Evolutionary conservation across 208 protist species (phyloP), one percentile per base, ranked within the genome.

Genomic region (Acanthamoeba castellanii): DNA sequence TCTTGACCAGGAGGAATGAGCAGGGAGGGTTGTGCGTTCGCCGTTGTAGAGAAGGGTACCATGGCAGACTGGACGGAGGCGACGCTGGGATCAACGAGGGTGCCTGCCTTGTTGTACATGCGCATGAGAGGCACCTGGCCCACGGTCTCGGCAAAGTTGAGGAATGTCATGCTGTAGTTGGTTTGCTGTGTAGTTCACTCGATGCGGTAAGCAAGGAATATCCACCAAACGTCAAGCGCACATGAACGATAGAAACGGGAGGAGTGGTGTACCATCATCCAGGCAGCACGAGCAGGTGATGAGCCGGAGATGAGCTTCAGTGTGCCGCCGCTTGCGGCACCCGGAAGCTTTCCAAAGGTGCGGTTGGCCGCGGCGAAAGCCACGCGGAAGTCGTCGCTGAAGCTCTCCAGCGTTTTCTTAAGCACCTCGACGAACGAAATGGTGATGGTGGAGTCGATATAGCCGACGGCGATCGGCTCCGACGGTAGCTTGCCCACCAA

Each of bases 111-210:
- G 30, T 78, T 78, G 30, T 47, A 47, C 70, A 78, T 78, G 14
- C 70, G 70, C n/a, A 45, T 45, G 8, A 42, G n/a, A 16, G 70
- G 22, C 32, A 78, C 70, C 32, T 78, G 70, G 30, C 70, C 70
- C 20, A 45, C 70, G 9, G 70, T 47, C 70, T 78, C 70, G n/a
- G 70, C 70, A n/a, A 27, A 78, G 70, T 78, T 78, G 20, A 78
- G n/a, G 70, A 47, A 78, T 2, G 70, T 78, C 30, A 78, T 27
- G 70, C 70, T 78, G 70, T 78, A 27, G 70, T 32, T 78, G 70
- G n/a, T 78, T 64, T 64, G 57, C 57, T 64, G 57, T 27, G 52
- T 57, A 6, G 52, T 57, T 13, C 16, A 57, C 18, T 13, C 52
- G 52, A 13, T 57, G 52, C 1, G 16, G 18, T 13, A 20, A 57